phyloP scores from a whole-genome alignment of 192 early-diverging fungal species.

The Kappamyces sp. region DNA sequence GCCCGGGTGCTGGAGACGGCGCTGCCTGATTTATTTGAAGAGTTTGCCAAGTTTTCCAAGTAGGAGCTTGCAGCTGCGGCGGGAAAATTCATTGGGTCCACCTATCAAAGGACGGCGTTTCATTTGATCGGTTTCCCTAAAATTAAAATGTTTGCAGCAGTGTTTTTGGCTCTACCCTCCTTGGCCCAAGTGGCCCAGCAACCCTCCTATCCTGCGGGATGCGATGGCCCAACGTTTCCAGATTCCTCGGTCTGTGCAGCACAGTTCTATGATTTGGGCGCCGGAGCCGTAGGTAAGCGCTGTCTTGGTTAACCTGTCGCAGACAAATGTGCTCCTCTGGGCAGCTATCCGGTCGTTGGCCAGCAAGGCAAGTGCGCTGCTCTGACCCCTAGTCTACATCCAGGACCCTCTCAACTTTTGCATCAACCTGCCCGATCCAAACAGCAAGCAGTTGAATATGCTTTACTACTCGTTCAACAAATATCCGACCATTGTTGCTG shows the following conservation, averaged over 20 bases:
- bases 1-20: conserved; percentile 9
- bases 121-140: too few relatives aligned
- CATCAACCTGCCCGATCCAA: conserved; percentile 31
- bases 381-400: too few relatives aligned
- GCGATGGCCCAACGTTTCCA: conserved; percentile 5
- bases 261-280: background rate
- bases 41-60: too few relatives aligned
- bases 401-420: conserved; percentile 25
- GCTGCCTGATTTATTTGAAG: conserved; percentile 7
- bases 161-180: too few relatives aligned
- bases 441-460: conserved; percentile 18
- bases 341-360: background rate
- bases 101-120: too few relatives aligned
- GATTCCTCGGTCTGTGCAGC: background rate
- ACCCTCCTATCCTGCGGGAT: background rate
- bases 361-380: too few relatives aligned
- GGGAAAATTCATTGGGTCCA: too few relatives aligned
- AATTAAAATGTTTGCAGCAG: too few relatives aligned
- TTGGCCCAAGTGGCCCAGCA: too few relatives aligned
- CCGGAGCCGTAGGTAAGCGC: background rate
- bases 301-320: too few relatives aligned
- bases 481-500: conserved; percentile 26
- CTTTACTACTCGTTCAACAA: conserved; percentile 18
- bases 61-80: too few relatives aligned
- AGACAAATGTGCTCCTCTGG: conserved; percentile 2